These are phyloP conservation scores for Amyloporia xantha DNA, from an alignment of 768 basidiomycete genomes.

Conservation along the genomic window DNA sequence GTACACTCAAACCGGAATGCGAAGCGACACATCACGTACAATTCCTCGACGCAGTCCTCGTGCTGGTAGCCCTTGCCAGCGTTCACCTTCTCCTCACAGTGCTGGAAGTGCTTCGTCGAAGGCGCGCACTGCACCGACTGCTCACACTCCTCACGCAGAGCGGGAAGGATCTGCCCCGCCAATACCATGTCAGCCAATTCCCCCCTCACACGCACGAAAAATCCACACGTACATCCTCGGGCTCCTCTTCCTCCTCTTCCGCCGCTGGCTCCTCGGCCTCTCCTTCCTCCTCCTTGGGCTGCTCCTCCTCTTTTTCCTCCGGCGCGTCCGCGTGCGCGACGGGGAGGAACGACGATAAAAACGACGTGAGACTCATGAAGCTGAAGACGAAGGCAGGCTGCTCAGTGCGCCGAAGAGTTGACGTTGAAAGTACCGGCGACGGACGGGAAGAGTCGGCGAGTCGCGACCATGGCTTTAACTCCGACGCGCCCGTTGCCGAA, in stretches of 20 bases:
- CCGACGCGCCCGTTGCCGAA: background rate
- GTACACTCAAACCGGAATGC: too few species aligned
- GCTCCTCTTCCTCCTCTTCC: conserved; percentile 44
- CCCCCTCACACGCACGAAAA: background rate
- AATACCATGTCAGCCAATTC: too few species aligned
- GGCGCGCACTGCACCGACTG: conserved; percentile 57
- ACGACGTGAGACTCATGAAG: conserved; percentile 35
- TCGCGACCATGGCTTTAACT: background rate
- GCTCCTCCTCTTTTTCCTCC: conserved; percentile 31
- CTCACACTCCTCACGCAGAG: conserved; percentile 71
- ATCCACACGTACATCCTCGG: conserved; percentile 67
- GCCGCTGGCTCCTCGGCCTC: conserved; percentile 25
- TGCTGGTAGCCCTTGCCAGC: conserved; percentile 79
- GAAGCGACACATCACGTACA: conserved; percentile 33
- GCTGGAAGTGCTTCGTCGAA: conserved; percentile 76
- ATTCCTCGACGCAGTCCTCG: conserved; percentile 90
- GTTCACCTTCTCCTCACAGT: conserved; percentile 85
- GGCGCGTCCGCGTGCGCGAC: conserved; percentile 36
- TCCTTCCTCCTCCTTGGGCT: conserved; percentile 26
- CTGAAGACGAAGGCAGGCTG: too few species aligned
- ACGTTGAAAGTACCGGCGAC: background rate
- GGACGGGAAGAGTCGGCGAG: conserved; percentile 1
- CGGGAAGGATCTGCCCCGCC: conserved; percentile 55
- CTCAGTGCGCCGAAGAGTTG: background rate
- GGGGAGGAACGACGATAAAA: conserved; percentile 38